Conservation (phyloP, 805 yeast species). For the Myxozyma nipponensis region DNA sequence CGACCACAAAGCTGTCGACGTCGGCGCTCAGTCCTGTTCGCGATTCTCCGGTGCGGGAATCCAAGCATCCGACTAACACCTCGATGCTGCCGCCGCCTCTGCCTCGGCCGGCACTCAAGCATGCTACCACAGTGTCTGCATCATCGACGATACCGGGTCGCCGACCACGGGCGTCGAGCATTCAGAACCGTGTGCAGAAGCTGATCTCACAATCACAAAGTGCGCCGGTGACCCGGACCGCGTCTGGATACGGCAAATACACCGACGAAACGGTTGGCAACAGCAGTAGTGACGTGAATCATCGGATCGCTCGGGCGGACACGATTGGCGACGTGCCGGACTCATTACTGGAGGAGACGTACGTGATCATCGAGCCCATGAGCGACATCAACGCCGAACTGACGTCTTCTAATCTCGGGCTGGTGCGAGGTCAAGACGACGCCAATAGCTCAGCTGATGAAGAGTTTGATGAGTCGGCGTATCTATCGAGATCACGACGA, state of each 20-base stretch:
- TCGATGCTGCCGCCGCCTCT: background rate
- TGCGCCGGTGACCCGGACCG: conserved; percentile 50
- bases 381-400: conserved; percentile 4
- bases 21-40: background rate
- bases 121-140: background rate
- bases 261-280: conserved; percentile 38
- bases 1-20: background rate
- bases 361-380: conserved; percentile 10
- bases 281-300: background rate
- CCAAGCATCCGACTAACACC: background rate
- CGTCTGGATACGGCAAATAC: conserved; percentile 69
- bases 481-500: background rate
- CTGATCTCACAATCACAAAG: conserved; percentile 21
- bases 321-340: conserved; percentile 10
- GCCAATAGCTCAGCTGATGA: background rate
- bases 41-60: background rate
- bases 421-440: background rate
- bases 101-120: background rate
- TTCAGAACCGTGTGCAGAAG: conserved; percentile 29
- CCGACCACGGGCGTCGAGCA: conserved; percentile 19
- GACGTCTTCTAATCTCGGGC: background rate
- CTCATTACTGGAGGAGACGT: conserved; percentile 3
- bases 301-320: conserved; percentile 1
- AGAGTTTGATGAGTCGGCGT: conserved; percentile 8
- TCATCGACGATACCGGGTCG: background rate